Conservation (phyloP, 2,329 filamentous ascomycete genomes). For the Ambrosiella xylebori region DNA sequence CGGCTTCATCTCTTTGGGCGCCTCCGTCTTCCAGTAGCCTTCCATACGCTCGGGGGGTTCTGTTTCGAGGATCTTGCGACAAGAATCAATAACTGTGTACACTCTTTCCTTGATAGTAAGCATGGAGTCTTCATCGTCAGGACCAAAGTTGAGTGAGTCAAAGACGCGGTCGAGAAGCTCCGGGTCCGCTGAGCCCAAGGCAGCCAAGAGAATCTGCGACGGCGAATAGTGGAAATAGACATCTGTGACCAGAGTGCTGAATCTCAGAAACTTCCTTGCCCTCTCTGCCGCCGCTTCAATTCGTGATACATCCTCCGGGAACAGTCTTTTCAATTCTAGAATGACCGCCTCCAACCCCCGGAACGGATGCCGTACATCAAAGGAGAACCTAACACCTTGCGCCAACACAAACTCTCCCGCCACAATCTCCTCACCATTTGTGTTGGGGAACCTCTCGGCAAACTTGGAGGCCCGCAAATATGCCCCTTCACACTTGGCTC, state of each 20-base stretch:
- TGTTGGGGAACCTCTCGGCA: conserved; percentile 49
- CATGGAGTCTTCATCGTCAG: conserved; percentile 14
- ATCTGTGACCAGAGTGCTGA: conserved; percentile 71
- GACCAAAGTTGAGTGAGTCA: conserved; percentile 16
- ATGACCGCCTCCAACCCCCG: conserved; percentile 72
- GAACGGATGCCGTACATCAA: conserved; percentile 84
- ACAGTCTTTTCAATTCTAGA: conserved; percentile 59
- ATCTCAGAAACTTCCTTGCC: conserved; percentile 58
- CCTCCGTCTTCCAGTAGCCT: conserved; percentile 36
- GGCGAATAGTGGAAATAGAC: conserved; percentile 96
- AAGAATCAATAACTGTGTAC: conserved; percentile 30
- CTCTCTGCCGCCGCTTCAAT: conserved; percentile 49
- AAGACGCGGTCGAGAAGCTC: conserved; percentile 31
- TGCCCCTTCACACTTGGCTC: conserved; percentile 77
- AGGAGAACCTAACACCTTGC: conserved; percentile 80
- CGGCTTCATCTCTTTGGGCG: conserved; percentile 33
- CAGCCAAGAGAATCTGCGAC: conserved; percentile 79
- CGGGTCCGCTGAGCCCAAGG: conserved; percentile 57
- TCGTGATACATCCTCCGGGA: conserved; percentile 37
- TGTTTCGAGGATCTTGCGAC: conserved; percentile 35
- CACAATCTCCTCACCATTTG: conserved; percentile 64
- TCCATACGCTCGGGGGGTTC: conserved; percentile 39
- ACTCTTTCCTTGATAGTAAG: conserved; percentile 28
- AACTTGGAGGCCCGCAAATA: conserved; percentile 52
- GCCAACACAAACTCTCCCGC: conserved; percentile 86